Percentiles rank a stretch among this genome's conserved stretches.
phyloP scores from a whole-genome alignment of 1,139 yeast genomes.

The Magnusiomyces suaveolens region DNA sequence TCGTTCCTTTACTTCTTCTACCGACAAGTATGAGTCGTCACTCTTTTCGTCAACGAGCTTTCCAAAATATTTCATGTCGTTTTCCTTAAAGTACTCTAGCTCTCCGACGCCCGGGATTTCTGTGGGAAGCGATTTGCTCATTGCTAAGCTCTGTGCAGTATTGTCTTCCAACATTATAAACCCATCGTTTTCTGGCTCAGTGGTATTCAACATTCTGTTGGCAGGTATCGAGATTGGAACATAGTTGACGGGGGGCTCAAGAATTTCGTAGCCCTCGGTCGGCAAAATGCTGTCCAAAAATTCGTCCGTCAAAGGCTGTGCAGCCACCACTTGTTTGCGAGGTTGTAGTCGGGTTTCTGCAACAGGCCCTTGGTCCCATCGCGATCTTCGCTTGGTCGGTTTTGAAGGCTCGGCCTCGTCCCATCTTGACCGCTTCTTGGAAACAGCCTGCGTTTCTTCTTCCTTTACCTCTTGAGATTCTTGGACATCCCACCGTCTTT shows the following conservation, averaged over 20 bases:
- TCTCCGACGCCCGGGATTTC: conserved; percentile 59
- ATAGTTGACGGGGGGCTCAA: conserved; percentile 43
- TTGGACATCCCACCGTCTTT: conserved; percentile 15
- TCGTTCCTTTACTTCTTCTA: conserved; percentile 50
- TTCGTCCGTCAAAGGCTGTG: conserved; percentile 40
- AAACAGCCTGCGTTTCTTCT: conserved; percentile 17
- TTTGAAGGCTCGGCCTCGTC: conserved; percentile 13
- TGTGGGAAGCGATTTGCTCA: conserved; percentile 34
- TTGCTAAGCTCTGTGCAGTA: conserved; percentile 23
- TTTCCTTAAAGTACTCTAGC: conserved; percentile 57
- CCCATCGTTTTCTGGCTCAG: conserved; percentile 28
- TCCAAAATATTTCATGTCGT: conserved; percentile 66
- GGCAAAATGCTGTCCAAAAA: conserved; percentile 48
- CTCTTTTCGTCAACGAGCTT: conserved; percentile 40
- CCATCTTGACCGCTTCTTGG: conserved; percentile 19
- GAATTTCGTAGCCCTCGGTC: conserved; percentile 39
- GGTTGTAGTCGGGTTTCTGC: conserved; percentile 34
- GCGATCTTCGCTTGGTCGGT: conserved; percentile 16
- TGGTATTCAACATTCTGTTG: conserved; percentile 21
- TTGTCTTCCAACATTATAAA: conserved; percentile 30
- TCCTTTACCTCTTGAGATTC: conserved; percentile 13
- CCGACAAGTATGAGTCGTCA: conserved; percentile 30
- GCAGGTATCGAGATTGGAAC: conserved; percentile 26
- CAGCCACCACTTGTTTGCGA: conserved; percentile 18
- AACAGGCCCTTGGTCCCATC: conserved; percentile 29